Evolutionary conservation across 345 rosid genomes (phyloP).

Genomic region (Bretschneidera sinensis): DNA sequence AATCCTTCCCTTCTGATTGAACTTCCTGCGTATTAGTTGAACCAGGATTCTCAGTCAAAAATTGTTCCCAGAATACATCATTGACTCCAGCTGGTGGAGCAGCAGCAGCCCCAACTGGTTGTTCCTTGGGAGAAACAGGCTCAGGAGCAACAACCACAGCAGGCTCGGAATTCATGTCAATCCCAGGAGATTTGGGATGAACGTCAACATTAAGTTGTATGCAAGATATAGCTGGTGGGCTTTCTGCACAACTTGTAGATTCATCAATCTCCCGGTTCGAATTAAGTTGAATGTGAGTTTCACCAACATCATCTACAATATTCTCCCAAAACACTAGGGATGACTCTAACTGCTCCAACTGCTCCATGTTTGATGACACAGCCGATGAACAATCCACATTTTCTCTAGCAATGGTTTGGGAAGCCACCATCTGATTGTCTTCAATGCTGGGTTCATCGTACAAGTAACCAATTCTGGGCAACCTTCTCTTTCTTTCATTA

Average conservation of each 20-base stretch:
- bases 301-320: conserved; percentile 35
- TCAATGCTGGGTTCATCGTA: conserved; percentile 34
- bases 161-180: conserved; percentile 89
- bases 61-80: conserved; percentile 94
- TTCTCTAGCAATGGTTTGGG: conserved; percentile 31
- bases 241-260: conserved; percentile 65
- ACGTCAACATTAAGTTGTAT: conserved; percentile 43
- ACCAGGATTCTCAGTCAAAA: conserved; percentile 95
- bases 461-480: conserved; percentile 44
- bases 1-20: conserved; percentile 70
- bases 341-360: conserved; percentile 63
- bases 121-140: conserved; percentile 32
- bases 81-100: conserved; percentile 59
- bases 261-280: conserved; percentile 60
- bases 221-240: conserved; percentile 54
- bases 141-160: conserved; percentile 24
- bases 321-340: conserved; percentile 72
- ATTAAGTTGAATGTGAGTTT: conserved; percentile 20
- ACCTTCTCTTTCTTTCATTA: conserved; percentile 65
- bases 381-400: conserved; percentile 28
- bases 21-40: conserved; percentile 62
- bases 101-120: conserved; percentile 24
- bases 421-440: conserved; percentile 33
- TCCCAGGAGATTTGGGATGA: conserved; percentile 50
- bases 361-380: conserved; percentile 38